Evolutionary conservation across 1,284 basidiomycete species (phyloP).

Genomic region (Puccinia polysora): DNA sequence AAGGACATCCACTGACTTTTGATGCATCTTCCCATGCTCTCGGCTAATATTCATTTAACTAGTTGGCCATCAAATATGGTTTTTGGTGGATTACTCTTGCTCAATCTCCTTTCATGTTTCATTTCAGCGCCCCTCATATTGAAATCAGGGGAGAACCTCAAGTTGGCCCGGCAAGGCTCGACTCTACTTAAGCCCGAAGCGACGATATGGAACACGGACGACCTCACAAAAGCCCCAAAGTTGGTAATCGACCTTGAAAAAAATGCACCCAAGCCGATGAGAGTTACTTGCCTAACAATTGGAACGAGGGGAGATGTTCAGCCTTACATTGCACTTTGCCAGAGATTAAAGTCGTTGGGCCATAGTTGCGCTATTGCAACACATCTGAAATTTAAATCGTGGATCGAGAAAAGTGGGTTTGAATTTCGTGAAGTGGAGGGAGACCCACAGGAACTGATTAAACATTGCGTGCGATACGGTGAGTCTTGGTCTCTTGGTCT

Average conservation of each 20-base stretch:
- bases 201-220: too few species aligned
- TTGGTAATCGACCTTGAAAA: not conserved
- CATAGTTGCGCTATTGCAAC: constrained; percentile 66
- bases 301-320: constrained; percentile 63
- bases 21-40: too few species aligned
- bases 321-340: constrained; percentile 64
- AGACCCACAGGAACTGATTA: constrained; percentile 62
- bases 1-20: too few species aligned
- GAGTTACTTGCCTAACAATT: constrained; percentile 48
- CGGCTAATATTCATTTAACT: too few species aligned
- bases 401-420: constrained; percentile 59
- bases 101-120: too few species aligned
- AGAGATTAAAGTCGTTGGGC: constrained; percentile 58
- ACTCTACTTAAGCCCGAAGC: too few species aligned
- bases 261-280: constrained; percentile 12
- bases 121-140: too few species aligned
- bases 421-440: constrained; percentile 63
- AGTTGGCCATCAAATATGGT: too few species aligned
- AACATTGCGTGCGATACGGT: constrained; percentile 45
- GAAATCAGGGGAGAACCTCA: too few species aligned
- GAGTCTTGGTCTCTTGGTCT: not conserved
- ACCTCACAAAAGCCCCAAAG: not conserved
- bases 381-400: constrained; percentile 62
- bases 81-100: too few species aligned
- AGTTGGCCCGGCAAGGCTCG: too few species aligned